Evolutionary conservation across 2,329 filamentous ascomycete species (phyloP), one percentile per base, ranked within the genome.

Genomic region (Geoglossum cookeanum): DNA sequence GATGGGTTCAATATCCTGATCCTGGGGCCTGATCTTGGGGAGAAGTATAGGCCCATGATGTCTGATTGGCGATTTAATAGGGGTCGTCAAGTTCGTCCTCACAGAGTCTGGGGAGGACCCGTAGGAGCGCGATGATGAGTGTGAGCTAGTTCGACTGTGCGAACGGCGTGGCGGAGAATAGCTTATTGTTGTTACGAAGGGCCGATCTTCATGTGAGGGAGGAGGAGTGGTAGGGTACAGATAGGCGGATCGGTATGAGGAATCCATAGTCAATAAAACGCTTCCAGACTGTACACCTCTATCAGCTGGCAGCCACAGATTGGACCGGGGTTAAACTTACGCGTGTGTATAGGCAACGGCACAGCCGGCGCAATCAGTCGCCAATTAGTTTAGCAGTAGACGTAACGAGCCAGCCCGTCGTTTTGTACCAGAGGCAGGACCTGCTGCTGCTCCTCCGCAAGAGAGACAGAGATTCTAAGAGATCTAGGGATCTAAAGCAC

Each of bases 21-120:
- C 88, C 71, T 92, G 88, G 45, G 80, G 80, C 60, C 88, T 80
- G 72, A 94, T 90, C 76, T 89, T 92, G 65, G 88, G 88, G 35
- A 94, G 76, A 59, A 94, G 74, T 54, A 87, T 74, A 55, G 87
- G 87, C 56, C 87, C 87, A 71, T 89, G 84, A 60, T 87, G 84
- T 60, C 83, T 78, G 63, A 90, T 79, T 59, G 87, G 85, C 37
- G 85, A 85, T 61, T 78, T 75, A 56, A 77, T 78, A 56, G 86
- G 85, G 11, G 85, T 89, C 56, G 82, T 84, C 63, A 80, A 75
- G 62, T 78, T 75, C 22, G 83, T 85, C 71, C 79, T 76, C 63
- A 81, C 74, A 48, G 85, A 85, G 67, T 85, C 84, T 48, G 79
- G 79, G 37, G 79, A 53, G n/a, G 49, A 53, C 11, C 49, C 49